Base-by-base conservation (phyloP, 805 yeast genomes). In the Yamadazyma phyllophila region DNA sequence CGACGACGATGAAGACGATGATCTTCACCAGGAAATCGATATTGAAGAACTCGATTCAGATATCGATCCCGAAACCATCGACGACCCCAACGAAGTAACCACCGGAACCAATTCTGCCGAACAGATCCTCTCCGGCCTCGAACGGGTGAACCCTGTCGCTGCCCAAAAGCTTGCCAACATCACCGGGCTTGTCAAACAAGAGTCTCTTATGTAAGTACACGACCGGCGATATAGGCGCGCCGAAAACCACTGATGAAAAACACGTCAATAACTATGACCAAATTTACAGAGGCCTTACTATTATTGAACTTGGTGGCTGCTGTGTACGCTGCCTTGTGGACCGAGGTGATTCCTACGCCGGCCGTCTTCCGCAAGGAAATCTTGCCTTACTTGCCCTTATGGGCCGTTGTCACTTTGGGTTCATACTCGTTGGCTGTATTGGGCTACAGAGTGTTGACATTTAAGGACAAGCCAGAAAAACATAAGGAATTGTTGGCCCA, bases 401-500 rank as follows among this genome's bases (percentile, higher is more conserved):
- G 89, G 90, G 76, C 71, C 0, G 66, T 84, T 50, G 85, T 84
- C 30, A 56, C 83, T 1, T 83, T 83, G 61, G 90, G 90, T 26
- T 69, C 85, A 33, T 84, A 81, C 57, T 81, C 89, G 13, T 71
- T 83, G 56, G 83, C 77, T 42, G 77, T 85, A 13, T 71, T 83
- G 48, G 90, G 90, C 40, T 77, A 77, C 71, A 88, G 86, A 40
- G 83, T 83, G 12, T 66, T 71, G 57, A 78, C 88, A 1, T 82
- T 83, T 69, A 82, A 83, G 52, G 87, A 83, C 67, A 83, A 84
- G 63, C 82, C 81, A 52, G 84, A 72, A 44, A 83, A 82, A 62
- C 81, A 83, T 65, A 57, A 69, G 52, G 89, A 83, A 60, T 74
- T 83, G 57, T 68, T 81, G 59, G 69, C 49, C 43, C 78, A 71